phyloP scores from a whole-genome alignment of 495 filamentous ascomycete genomes.

The Bryoglossum gracile region DNA sequence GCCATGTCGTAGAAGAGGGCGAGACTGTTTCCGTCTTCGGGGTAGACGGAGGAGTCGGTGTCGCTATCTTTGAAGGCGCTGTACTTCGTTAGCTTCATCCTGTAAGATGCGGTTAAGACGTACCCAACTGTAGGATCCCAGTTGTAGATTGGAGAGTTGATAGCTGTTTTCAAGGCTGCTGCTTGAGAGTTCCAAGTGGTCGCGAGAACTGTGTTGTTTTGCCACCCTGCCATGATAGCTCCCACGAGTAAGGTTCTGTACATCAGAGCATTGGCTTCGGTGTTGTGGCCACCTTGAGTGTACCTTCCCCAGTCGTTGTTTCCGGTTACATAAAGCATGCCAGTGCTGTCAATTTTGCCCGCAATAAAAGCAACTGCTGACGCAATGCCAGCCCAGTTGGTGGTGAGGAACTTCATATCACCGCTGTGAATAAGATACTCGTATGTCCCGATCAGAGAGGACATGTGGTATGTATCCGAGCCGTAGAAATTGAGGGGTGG shows the following conservation, averaged over 20 bases:
- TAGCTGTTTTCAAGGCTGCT: slow-evolving; percentile 8
- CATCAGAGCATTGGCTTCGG: slow-evolving; percentile 41
- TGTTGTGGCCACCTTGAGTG: slow-evolving; percentile 27
- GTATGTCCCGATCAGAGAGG: slow-evolving; percentile 53
- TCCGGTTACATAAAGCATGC: slow-evolving; percentile 48
- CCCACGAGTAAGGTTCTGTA: slow-evolving; percentile 47
- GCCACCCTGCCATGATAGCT: slow-evolving; percentile 42
- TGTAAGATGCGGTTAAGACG: neutral
- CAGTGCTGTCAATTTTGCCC: slow-evolving; percentile 40
- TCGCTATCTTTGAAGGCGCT: neutral
- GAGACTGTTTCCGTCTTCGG: slow-evolving; percentile 48
- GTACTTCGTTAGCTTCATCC: neutral
- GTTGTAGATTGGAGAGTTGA: slow-evolving; percentile 20
- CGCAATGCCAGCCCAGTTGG: slow-evolving; percentile 44
- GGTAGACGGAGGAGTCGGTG: slow-evolving; percentile 30
- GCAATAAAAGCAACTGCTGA: slow-evolving; percentile 46
- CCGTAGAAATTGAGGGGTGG: slow-evolving; percentile 43
- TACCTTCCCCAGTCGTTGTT: slow-evolving; percentile 50
- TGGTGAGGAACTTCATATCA: slow-evolving; percentile 40
- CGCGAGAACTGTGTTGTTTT: slow-evolving; percentile 28
- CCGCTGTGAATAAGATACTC: slow-evolving; percentile 54
- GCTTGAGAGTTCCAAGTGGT: neutral
- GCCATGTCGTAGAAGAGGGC: slow-evolving; percentile 19
- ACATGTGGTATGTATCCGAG: slow-evolving; percentile 56
- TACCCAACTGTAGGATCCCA: neutral